Base-by-base conservation (phyloP, 1,139 yeast species). In the Taiozyma onychis region DNA sequence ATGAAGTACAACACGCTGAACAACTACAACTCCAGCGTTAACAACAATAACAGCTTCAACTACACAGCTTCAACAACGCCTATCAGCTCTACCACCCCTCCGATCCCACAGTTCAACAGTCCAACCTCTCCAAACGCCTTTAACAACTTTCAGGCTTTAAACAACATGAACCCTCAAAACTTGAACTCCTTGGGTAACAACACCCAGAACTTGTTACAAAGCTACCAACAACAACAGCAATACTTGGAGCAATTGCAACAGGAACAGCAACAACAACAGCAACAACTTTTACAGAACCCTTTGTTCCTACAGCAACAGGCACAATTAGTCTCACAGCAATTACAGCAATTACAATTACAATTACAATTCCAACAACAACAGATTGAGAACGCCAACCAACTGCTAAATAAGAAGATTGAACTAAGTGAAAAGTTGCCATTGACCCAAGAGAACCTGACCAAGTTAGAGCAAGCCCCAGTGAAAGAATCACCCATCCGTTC, bases 391-490 rank as follows among this genome's bases (percentile, higher is more conserved):
- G 48, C 54, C 7, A 47, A 48, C 24, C 49, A 48, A 26, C 24
- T 48, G 2, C 42, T 57, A n/a, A 51, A 51, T 24, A 41, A 52
- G 30, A 55, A 53, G 42, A 45, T 45, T 10, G 54, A 51, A 10
- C 24, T 37, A 18, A 37, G 41, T 18, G 52, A 46, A 3, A 54
- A 52, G 22, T 44, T 53, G 35, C 56, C 63, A 3, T 42, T 58
- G 44, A 59, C 63, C 6, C 53, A 56, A 48, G 61, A 57, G 51
- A 60, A 59, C 44, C 44, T 60, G 37, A 55, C 51, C 9, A 56
- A 53, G 47, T 39, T 60, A 14, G 56, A 56, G 41, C 43, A 39
- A 9, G 14, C 16, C 6, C 43, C 43, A 13, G 28, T 22, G 16
- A 37, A 37, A 7, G 41, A 37, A 18, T 18, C 22, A 16, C 10